Percentiles rank a stretch among this genome's conserved stretches.
Conservation (phyloP, 257 asterid species). For the Agastache rugosa region DNA sequence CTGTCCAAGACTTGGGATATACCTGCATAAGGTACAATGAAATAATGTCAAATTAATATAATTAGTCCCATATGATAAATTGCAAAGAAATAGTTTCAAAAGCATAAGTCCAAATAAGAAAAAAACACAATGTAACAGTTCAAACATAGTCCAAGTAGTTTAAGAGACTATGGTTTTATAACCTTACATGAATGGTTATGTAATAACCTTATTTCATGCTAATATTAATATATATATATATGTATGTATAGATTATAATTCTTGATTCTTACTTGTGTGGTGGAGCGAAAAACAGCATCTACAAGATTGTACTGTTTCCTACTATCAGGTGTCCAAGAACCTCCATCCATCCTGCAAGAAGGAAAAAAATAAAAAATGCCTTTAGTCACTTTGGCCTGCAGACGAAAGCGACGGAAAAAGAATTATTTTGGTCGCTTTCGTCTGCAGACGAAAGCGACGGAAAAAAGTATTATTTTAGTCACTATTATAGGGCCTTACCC, state of each 20-base stretch:
- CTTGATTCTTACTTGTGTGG: constrained; percentile 56
- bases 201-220: background rate
- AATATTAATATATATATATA: background rate
- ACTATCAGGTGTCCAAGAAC: constrained; percentile 58
- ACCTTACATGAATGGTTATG: background rate
- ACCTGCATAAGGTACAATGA: constrained; percentile 45
- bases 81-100: background rate
- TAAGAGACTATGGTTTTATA: background rate
- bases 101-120: background rate
- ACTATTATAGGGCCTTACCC: constrained; percentile 46
- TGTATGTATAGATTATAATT: background rate
- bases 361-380: background rate
- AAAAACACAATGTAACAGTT: background rate
- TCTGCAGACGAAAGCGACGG: background rate
- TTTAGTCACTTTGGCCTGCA: background rate
- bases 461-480: background rate
- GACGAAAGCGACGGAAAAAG: background rate
- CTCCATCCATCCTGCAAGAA: constrained; percentile 65
- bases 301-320: constrained; percentile 61
- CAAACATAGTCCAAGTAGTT: background rate
- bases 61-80: background rate
- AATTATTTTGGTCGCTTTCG: background rate
- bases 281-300: constrained; percentile 71
- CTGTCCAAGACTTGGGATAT: constrained; percentile 80
- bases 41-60: background rate